Conservation (phyloP, 331 rosid species). For the Stylosanthes scabra region DNA sequence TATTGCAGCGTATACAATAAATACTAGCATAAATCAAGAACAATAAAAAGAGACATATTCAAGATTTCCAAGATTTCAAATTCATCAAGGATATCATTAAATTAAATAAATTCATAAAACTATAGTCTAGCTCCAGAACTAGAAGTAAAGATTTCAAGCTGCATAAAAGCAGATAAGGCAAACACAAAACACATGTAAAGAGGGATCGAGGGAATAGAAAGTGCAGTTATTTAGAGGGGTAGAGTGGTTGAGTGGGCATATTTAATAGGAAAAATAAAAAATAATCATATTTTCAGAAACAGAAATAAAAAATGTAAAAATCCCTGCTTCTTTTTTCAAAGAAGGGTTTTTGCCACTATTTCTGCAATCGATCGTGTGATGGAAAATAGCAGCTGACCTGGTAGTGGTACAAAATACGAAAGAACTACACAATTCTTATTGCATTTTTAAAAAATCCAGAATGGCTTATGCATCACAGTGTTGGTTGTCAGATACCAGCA, state of each 20-base stretch:
- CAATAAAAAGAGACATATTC: neutral
- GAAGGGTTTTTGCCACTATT: neutral
- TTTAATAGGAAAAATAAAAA: neutral
- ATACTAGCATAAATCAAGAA: neutral
- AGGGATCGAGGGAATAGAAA: neutral
- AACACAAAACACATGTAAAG: neutral
- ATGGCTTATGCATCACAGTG: no score
- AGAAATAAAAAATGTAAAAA: no score
- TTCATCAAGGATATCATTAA: neutral
- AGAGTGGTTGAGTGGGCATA: neutral
- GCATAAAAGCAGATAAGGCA: neutral
- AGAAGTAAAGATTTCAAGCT: neutral
- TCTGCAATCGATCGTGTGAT: neutral
- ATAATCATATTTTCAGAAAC: no score
- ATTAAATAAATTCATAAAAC: neutral
- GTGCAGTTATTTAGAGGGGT: neutral
- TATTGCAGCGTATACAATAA: neutral
- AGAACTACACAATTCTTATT: neutral
- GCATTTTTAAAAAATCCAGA: neutral
- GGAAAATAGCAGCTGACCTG: neutral
- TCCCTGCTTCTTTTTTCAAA: neutral
- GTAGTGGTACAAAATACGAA: no score
- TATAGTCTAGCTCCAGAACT: neutral
- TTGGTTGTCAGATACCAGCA: neutral
- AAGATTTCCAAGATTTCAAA: neutral